These are phyloP conservation scores for Boletus vinaceobasis DNA, from an alignment of 768 basidiomycete species.

Conservation along the genomic window DNA sequence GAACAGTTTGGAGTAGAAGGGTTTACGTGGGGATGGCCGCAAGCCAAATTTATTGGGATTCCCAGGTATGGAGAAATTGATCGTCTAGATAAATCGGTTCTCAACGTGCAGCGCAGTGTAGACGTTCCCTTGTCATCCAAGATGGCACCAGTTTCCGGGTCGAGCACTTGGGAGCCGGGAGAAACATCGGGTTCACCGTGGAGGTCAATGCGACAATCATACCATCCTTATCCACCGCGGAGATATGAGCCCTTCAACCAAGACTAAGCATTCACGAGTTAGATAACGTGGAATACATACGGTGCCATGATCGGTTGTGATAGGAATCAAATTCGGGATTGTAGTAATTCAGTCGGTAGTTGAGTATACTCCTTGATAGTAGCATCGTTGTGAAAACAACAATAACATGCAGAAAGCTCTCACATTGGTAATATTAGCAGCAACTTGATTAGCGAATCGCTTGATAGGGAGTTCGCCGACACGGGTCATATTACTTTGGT, in stretches of 20 bases:
- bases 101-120: neutral
- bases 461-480: conserved; percentile 66
- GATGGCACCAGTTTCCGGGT: conserved; percentile 79
- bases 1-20: neutral
- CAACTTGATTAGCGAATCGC: conserved; percentile 47
- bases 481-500: too few relatives aligned
- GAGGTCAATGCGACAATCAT: conserved; percentile 84
- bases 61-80: conserved; percentile 88
- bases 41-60: conserved; percentile 80
- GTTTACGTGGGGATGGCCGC: conserved; percentile 74
- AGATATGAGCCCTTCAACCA: conserved; percentile 55
- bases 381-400: neutral
- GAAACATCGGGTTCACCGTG: conserved; percentile 86
- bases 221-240: conserved; percentile 73
- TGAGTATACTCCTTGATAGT: conserved; percentile 73
- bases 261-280: neutral
- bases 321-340: conserved; percentile 69
- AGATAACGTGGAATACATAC: conserved; percentile 19
- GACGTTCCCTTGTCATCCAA: conserved; percentile 72
- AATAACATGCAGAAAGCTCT: conserved; percentile 19
- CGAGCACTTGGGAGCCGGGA: conserved; percentile 79
- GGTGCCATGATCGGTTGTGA: conserved; percentile 77
- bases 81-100: conserved; percentile 49
- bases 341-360: conserved; percentile 64
- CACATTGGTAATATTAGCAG: conserved; percentile 76